Percentiles rank a stretch among this genome's conserved stretches.
Evolutionary conservation across 352 stramenopile genomes (phyloP).

Genomic region (Phytophthora cryptogea): DNA sequence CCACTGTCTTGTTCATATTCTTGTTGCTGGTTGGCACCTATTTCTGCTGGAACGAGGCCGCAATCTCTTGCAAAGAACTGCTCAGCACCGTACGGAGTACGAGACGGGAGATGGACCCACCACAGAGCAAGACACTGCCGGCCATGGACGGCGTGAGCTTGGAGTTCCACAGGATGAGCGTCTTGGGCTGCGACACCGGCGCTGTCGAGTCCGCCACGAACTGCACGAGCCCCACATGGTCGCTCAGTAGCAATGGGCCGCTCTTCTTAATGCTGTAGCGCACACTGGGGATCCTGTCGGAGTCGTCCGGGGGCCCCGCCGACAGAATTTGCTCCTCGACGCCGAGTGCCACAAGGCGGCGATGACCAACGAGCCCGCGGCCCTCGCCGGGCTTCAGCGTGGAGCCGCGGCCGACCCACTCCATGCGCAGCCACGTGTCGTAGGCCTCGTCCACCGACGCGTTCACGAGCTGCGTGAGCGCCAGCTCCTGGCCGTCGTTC

Average conservation of each 20-base stretch:
- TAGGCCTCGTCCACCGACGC: slow-evolving; percentile 38
- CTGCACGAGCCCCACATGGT: slow-evolving; percentile 62
- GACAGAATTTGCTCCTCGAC: slow-evolving; percentile 65
- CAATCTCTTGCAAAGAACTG: slow-evolving; percentile 32
- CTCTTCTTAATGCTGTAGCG: slow-evolving; percentile 56
- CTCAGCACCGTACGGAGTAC: slow-evolving; percentile 36
- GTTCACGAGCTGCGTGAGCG: slow-evolving; percentile 46
- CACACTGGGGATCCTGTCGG: slow-evolving; percentile 48
- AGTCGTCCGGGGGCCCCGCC: slow-evolving; percentile 41
- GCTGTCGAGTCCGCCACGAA: slow-evolving; percentile 50
- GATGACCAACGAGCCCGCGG: slow-evolving; percentile 48
- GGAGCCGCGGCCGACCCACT: slow-evolving; percentile 40
- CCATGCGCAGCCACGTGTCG: slow-evolving; percentile 55
- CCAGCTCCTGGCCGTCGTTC: slow-evolving; percentile 55
- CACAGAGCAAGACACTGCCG: slow-evolving; percentile 58
- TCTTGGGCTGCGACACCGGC: slow-evolving; percentile 35
- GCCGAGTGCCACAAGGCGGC: slow-evolving; percentile 42
- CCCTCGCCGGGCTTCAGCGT: slow-evolving; percentile 43
- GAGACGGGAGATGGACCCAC: slow-evolving; percentile 51
- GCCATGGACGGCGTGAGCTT: slow-evolving; percentile 59
- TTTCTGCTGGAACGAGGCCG: slow-evolving; percentile 31
- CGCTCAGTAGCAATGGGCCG: slow-evolving; percentile 45
- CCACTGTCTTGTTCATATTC: not conserved
- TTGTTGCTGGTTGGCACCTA: slow-evolving; percentile 1
- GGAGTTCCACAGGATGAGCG: slow-evolving; percentile 62